Conservation (phyloP, 306 rosid species). For the Myrica gale region DNA sequence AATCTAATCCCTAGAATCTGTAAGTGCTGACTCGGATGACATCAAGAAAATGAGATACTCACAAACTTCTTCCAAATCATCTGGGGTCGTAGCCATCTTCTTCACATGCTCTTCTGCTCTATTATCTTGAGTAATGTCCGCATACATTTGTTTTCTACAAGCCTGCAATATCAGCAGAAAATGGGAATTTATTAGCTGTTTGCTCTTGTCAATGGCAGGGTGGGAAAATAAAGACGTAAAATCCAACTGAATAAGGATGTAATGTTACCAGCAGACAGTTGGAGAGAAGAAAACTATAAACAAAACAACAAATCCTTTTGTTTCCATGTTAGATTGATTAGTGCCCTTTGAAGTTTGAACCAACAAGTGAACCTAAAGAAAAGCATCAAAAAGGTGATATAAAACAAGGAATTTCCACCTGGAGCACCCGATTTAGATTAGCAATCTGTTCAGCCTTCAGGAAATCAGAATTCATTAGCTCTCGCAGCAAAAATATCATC, state of each 20-base stretch:
- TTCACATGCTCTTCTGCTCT: slow-evolving; percentile 33
- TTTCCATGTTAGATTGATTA: not conserved
- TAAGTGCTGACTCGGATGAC: slow-evolving; percentile 24
- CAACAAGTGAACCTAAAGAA: not conserved
- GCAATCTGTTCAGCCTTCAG: slow-evolving; percentile 59
- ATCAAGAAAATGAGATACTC: slow-evolving; percentile 57
- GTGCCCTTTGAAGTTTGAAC: no score
- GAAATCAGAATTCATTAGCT: slow-evolving; percentile 50
- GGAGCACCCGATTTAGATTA: slow-evolving; percentile 53
- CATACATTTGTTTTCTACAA: slow-evolving; percentile 57
- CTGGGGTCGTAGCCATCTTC: slow-evolving; percentile 33
- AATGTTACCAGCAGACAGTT: not conserved
- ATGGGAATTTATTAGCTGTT: not conserved
- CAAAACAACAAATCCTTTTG: not conserved
- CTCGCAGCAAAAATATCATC: slow-evolving; percentile 54
- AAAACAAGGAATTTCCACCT: slow-evolving; percentile 42
- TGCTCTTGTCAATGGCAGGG: not conserved
- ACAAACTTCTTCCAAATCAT: slow-evolving; percentile 52
- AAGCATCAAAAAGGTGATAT: not conserved
- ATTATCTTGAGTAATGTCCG: slow-evolving; percentile 35
- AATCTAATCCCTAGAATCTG: slow-evolving; percentile 33
- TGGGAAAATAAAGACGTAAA: not conserved
- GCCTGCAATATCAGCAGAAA: slow-evolving; percentile 12
- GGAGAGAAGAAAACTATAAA: no score
- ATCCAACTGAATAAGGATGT: not conserved